phyloP scores from a whole-genome alignment of 2,329 filamentous ascomycete species.

The Cordyceps militaris region DNA sequence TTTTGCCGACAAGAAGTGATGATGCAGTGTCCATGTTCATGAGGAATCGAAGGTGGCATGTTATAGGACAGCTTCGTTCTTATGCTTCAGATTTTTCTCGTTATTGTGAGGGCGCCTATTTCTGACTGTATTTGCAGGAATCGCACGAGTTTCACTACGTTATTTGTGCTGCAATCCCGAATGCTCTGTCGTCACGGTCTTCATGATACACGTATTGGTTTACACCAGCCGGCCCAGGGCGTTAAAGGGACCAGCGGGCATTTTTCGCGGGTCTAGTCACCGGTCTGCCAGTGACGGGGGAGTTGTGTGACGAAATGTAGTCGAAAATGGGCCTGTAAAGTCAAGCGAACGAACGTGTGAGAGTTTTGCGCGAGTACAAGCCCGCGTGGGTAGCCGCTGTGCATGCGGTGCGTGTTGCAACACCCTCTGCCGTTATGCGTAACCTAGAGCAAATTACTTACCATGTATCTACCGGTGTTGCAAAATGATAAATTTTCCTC shows the following conservation, averaged over 20 bases:
- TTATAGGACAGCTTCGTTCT: not conserved
- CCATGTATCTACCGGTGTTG: not conserved
- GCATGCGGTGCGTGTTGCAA: not conserved
- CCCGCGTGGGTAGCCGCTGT: not conserved
- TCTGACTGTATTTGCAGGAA: not conserved
- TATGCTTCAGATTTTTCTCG: not conserved
- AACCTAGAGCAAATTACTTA: not conserved
- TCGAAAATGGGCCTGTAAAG: not conserved
- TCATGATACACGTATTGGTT: not conserved
- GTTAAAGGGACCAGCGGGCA: not conserved
- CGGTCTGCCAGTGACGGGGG: not conserved
- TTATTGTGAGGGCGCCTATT: not conserved
- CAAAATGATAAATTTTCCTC: not conserved
- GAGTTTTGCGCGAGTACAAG: not conserved
- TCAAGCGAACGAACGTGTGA: not conserved
- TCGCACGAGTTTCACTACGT: not conserved
- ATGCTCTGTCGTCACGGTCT: not conserved
- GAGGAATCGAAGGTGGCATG: not conserved
- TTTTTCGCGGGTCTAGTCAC: not conserved
- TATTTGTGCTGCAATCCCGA: not conserved
- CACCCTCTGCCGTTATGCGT: not conserved
- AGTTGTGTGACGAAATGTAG: not conserved
- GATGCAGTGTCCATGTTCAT: not conserved
- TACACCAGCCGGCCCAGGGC: not conserved
- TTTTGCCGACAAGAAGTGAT: not conserved